These are phyloP conservation scores for Verticillium longisporum DNA, from an alignment of 2,329 filamentous ascomycete species.

Conservation along the genomic window DNA sequence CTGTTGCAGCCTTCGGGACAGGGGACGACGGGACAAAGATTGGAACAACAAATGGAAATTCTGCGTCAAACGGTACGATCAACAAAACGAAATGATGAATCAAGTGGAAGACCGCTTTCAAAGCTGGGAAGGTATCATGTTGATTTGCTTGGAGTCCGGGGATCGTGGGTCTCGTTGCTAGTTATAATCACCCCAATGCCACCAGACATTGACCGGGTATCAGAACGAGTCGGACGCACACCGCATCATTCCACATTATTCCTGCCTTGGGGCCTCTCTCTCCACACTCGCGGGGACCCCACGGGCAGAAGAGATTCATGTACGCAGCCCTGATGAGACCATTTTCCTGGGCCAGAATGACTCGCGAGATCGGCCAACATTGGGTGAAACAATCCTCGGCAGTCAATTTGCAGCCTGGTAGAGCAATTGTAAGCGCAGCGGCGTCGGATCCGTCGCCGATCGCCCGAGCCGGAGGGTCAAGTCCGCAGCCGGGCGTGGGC, in stretches of 20 bases:
- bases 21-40: too few relatives aligned
- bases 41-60: too few relatives aligned
- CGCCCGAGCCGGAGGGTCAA: not conserved
- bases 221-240: not conserved
- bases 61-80: too few relatives aligned
- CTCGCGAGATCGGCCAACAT: not conserved
- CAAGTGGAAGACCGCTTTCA: not conserved
- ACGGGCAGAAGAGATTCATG: not conserved
- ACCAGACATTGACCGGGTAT: not conserved
- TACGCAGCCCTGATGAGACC: not conserved
- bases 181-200: not conserved
- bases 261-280: not conserved
- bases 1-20: not conserved
- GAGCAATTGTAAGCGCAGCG: not conserved
- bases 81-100: not conserved
- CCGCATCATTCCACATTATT: not conserved
- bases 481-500: not conserved
- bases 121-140: not conserved
- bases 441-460: not conserved
- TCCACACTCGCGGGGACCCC: not conserved
- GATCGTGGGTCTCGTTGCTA: not conserved
- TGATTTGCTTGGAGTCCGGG: not conserved
- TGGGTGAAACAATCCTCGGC: not conserved
- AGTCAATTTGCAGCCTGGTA: not conserved
- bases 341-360: not conserved